phyloP scores from a whole-genome alignment of 805 yeast species.

The Saccharomycopsis guyanensis region DNA sequence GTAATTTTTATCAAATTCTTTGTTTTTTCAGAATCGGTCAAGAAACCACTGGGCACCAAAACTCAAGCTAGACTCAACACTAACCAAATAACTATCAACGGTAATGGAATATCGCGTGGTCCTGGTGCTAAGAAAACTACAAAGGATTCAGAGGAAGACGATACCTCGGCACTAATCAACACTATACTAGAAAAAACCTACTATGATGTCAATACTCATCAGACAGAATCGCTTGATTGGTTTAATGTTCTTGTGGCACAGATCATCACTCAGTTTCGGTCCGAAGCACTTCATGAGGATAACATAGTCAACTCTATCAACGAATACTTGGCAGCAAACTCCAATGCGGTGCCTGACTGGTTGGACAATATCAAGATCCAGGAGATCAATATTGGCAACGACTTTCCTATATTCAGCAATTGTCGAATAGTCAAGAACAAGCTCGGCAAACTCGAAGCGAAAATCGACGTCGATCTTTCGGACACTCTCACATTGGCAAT shows the following conservation, averaged over 20 bases:
- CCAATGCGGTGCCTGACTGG: slow-evolving; percentile 68
- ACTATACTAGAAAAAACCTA: slow-evolving; percentile 82
- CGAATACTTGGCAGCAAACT: slow-evolving; percentile 44
- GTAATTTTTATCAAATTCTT: slow-evolving; percentile 66
- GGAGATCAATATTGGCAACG: slow-evolving; percentile 89
- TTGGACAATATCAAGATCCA: slow-evolving; percentile 71
- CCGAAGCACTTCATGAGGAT: slow-evolving; percentile 82
- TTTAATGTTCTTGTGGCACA: slow-evolving; percentile 92
- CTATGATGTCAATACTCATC: slow-evolving; percentile 81
- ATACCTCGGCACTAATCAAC: slow-evolving; percentile 26
- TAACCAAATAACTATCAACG: slow-evolving; percentile 21
- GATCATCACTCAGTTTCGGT: slow-evolving; percentile 74
- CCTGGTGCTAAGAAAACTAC: slow-evolving; percentile 19
- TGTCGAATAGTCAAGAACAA: slow-evolving; percentile 61
- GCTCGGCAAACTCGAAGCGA: slow-evolving; percentile 63
- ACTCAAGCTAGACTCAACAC: slow-evolving; percentile 24
- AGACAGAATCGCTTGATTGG: slow-evolving; percentile 93
- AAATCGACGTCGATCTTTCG: slow-evolving; percentile 82
- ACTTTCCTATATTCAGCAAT: slow-evolving; percentile 90
- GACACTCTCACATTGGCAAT: slow-evolving; percentile 83
- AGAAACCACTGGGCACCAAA: slow-evolving; percentile 28
- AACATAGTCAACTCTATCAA: slow-evolving; percentile 76
- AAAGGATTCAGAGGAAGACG: slow-evolving; percentile 20
- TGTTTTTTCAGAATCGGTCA: slow-evolving; percentile 61
- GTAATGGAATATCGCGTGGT: slow-evolving; percentile 25